A percentile compares a stretch with the other conserved stretches of the same genome.
Evolutionary conservation across 805 yeast genomes (phyloP).

Genomic region (Torulaspora microellipsoides): DNA sequence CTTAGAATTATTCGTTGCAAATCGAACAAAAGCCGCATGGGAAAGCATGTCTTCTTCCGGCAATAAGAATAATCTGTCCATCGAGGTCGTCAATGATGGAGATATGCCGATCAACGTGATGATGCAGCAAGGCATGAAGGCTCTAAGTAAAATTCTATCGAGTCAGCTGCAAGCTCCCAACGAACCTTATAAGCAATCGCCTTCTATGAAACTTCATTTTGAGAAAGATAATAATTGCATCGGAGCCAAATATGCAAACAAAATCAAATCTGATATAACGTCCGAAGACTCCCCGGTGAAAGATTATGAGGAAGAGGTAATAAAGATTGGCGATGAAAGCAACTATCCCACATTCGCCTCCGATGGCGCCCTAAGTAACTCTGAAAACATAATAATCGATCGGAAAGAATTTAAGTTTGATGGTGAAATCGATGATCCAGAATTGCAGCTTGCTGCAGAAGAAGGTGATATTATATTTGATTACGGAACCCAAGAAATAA

Average conservation of each 20-base stretch:
- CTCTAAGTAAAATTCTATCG: constrained; percentile 29
- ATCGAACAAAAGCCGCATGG: too few species aligned
- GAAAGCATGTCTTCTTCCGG: constrained; percentile 1
- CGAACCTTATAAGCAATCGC: neutral
- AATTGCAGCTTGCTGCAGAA: constrained; percentile 24
- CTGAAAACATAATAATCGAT: neutral
- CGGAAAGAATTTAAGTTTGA: neutral
- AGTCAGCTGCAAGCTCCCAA: constrained; percentile 26
- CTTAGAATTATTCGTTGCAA: too few species aligned
- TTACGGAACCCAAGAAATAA: constrained; percentile 26
- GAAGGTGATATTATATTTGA: constrained; percentile 33
- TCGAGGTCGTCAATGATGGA: constrained; percentile 19
- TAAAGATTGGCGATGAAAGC: constrained; percentile 16
- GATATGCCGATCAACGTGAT: constrained; percentile 31
- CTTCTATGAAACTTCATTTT: neutral
- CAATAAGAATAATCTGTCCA: constrained; percentile 49
- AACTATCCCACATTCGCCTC: constrained; percentile 9
- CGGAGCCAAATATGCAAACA: neutral
- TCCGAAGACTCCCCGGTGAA: too few species aligned
- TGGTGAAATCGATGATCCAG: constrained; percentile 23
- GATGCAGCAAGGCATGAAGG: constrained; percentile 36
- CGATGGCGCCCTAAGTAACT: neutral
- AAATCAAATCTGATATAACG: too few species aligned
- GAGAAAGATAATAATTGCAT: neutral
- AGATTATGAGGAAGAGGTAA: constrained; percentile 8